Base-by-base conservation (phyloP, 148 eudicot species). In the Pharnaceum exiguum region DNA sequence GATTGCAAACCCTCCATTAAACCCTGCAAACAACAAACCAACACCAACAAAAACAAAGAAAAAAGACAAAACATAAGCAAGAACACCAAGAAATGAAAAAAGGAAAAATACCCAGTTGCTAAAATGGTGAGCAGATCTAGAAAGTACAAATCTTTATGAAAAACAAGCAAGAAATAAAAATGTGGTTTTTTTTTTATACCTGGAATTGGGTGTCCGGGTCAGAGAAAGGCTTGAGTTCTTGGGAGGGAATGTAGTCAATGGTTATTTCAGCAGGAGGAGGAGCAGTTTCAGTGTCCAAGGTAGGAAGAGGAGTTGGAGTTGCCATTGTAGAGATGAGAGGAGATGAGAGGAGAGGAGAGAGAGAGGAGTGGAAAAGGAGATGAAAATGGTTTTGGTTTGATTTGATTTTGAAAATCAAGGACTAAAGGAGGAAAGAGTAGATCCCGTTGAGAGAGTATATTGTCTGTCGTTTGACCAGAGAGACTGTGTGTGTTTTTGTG, bases 1-100 rank as follows among this genome's bases (percentile, higher is more conserved):
- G 96, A 83, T 40, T 93, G 90, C 67, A 93, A 66, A 22, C 86
- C 95, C 59, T 83, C 82, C 48, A 88, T 60, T 43, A 93, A 74
- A 12, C 80, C 71, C 99, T 93, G 80, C 60, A 59, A 59, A 39
- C 42, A 1, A 31, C n/a, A 19, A 6, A 42, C 35, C 39, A 18
- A n/a, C 22, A 23, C 37, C 27, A 32, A 40, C 37, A 10, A 6
- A 30, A 30, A 13, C 27, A 19, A 15, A 29, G 10, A 56, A 10
- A 17, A 46, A 31, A n/a, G 12, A 5, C 2, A 32, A 18, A 5
- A 7, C 19, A 15, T 6, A 7, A 33, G 10, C 37, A 22, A 31
- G 12, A 23, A 38, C n/a, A 65, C 46, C 68, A 21, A 30, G 5
- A 43, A 27, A 7, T 4, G 19, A 12, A 27, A 5, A 25, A 24